These are phyloP conservation scores for Botrytis sinoallii DNA, from an alignment of 2,329 filamentous ascomycete species.

Conservation along the genomic window DNA sequence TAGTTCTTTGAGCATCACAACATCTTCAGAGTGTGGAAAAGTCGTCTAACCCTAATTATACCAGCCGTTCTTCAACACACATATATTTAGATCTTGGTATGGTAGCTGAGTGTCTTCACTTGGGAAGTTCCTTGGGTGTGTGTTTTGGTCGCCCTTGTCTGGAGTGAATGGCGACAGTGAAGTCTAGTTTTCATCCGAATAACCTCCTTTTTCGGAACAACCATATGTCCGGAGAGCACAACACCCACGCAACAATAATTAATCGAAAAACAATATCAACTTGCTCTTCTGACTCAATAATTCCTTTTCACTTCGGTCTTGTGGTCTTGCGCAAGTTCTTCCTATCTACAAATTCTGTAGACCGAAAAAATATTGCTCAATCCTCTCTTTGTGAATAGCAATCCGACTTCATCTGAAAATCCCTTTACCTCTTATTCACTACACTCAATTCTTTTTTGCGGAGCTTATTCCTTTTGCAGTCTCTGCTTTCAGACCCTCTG, in stretches of 20 bases:
- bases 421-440: neutral
- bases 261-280: neutral
- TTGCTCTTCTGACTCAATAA: neutral
- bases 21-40: neutral
- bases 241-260: neutral
- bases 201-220: slow-evolving; percentile 6
- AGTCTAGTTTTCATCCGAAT: slow-evolving; percentile 1
- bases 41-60: neutral
- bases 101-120: neutral
- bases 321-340: neutral
- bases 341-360: neutral
- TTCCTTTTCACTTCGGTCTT: neutral
- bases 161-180: slow-evolving; percentile 10
- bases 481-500: neutral
- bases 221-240: neutral
- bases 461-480: neutral
- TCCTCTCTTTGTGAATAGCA: neutral
- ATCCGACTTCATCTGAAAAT: neutral
- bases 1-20: neutral
- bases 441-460: neutral
- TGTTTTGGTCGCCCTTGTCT: neutral
- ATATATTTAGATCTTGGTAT: neutral
- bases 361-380: neutral
- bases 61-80: neutral
- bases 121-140: neutral